Evolutionary conservation across 805 yeast species (phyloP).

Genomic region (Kazachstania viticola): DNA sequence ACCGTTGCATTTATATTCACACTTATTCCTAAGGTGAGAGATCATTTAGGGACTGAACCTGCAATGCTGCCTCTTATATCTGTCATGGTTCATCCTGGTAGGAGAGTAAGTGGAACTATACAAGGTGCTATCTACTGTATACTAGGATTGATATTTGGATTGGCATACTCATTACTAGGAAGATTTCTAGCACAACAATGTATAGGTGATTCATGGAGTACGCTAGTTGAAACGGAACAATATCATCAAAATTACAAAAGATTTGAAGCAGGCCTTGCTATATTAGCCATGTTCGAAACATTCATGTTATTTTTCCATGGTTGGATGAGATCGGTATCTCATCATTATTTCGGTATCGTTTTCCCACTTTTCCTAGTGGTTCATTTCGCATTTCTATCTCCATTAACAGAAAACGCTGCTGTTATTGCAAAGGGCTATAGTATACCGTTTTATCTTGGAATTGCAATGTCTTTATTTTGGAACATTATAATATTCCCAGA

Average conservation of each 20-base stretch:
- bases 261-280: conserved; percentile 31
- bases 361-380: conserved; percentile 39
- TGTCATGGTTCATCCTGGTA: conserved; percentile 39
- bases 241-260: conserved; percentile 20
- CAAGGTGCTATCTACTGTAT: conserved; percentile 32
- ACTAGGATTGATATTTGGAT: conserved; percentile 33
- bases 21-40: conserved; percentile 28
- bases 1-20: conserved; percentile 34
- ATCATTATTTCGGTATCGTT: conserved; percentile 35
- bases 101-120: conserved; percentile 37
- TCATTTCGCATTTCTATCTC: conserved; percentile 36
- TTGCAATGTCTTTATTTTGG: conserved; percentile 33
- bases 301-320: conserved; percentile 39
- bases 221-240: conserved; percentile 24
- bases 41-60: conserved; percentile 30
- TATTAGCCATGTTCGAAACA: conserved; percentile 34
- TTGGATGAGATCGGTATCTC: conserved; percentile 37
- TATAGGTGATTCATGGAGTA: conserved; percentile 20
- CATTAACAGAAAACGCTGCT: conserved; percentile 23
- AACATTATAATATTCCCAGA: conserved; percentile 38
- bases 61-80: conserved; percentile 36
- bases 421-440: conserved; percentile 28
- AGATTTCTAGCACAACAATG: conserved; percentile 33
- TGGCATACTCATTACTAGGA: conserved; percentile 32
- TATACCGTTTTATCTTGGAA: conserved; percentile 36